These are phyloP conservation scores for Ophiostoma pallidulum DNA, from an alignment of 2,329 filamentous ascomycete genomes.

Conservation along the genomic window DNA sequence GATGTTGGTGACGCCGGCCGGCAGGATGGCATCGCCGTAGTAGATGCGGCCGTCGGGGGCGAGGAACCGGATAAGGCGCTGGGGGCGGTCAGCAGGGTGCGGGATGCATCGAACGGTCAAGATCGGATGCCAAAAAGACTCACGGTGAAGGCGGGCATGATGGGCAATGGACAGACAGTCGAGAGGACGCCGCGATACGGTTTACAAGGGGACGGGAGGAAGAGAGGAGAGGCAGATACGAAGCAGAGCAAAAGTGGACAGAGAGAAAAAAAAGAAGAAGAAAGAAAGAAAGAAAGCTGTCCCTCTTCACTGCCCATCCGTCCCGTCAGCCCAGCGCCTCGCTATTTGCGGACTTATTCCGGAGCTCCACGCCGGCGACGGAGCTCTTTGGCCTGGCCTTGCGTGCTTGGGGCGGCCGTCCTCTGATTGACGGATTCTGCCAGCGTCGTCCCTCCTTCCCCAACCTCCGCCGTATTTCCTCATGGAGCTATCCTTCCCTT, in stretches of 20 bases:
- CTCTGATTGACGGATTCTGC: background rate
- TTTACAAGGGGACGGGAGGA: background rate
- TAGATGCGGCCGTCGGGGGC: constrained; percentile 60
- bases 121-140: constrained; percentile 19
- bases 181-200: no score
- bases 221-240: background rate
- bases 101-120: no score
- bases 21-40: constrained; percentile 66
- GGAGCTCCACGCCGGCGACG: background rate
- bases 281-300: background rate
- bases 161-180: no score
- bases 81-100: background rate
- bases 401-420: background rate
- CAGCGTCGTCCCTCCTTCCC: no score
- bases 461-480: no score
- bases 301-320: no score
- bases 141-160: constrained; percentile 39
- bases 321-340: no score
- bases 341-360: background rate
- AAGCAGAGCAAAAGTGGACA: background rate
- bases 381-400: no score
- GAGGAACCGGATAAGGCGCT: constrained; percentile 67
- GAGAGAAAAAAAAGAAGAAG: background rate
- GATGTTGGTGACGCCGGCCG: constrained; percentile 49
- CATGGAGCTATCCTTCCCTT: no score